Evolutionary conservation across 2,329 filamentous ascomycete genomes (phyloP), one percentile per base, ranked within the genome.

Genomic region (Clonostachys rhizophaga): DNA sequence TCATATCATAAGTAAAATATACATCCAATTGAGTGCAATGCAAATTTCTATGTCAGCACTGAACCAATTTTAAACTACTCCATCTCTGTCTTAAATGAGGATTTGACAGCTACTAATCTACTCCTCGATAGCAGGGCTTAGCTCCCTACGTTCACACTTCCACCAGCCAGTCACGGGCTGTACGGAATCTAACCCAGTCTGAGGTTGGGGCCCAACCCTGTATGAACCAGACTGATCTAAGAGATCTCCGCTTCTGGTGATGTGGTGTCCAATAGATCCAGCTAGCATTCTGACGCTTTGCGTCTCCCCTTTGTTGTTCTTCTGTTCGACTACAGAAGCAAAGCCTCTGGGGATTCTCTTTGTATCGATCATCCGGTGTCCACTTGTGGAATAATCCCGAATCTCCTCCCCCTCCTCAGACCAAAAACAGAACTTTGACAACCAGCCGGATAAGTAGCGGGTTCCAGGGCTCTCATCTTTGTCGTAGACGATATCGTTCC

Each of bases 401-500:
- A 33, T 33, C 42, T 24, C 24, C 24, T 8, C 6, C 10, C 40
- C 40, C 1, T 18, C n/a, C 9, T 37, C 30, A 8, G 35, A 14
- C 40, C 45, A 47, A 17, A 16, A 24, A 34, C 45, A 47, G 7
- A 47, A 43, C 11, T 30, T 33, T 4, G 40, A 37, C 17, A 47
- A 36, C 34, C 45, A 42, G 40, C 45, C 45, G 11, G 45, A 42
- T 9, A 46, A 16, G 13, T 33, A 46, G 10, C 12, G 18, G n/a
- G 39, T 14, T 14, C 45, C 45, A 6, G 37, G 35, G 18, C 37
- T 5, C 1, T 6, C 3, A 18, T 6, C 2, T 11, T n/a, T 10
- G n/a, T 36, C 20, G 24, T 49, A 6, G 2, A 45, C 51, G 40
- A 60, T 58, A 5, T 34, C 53, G 17, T 50, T 55, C 69, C 71